Evolutionary conservation across 495 filamentous ascomycete genomes (phyloP), one percentile per base, ranked within the genome.

Genomic region (Trichoderma virens): DNA sequence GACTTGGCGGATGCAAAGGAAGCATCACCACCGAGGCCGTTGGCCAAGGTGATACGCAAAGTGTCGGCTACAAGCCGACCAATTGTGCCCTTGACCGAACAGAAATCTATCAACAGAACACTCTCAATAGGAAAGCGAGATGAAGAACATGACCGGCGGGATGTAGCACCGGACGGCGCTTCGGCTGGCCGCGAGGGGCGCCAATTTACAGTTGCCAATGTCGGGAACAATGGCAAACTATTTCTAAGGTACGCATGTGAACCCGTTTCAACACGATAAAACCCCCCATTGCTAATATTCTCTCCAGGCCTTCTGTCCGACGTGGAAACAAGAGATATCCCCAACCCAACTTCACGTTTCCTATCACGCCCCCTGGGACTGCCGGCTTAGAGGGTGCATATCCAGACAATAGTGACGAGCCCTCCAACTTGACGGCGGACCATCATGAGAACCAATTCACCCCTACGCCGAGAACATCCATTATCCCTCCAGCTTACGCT

Each of bases 121-220:
- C 56, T 39, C 20, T 70, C 45, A 30, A 64, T 3, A 11, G 27
- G 45, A 51, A 72, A 74, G 60, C 68, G 72, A 54, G 74, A 75
- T 38, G 35, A 43, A 13, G 72, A 72, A 9, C 64, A 70, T 25
- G 77, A 77, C 39, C 81, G 77, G 69, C 77, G 72, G 71, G 79
- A 80, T 35, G 71, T 83, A 61, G 71, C 79, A 5, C 79, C 78
- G 5, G 82, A 85, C 61, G 79, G 78, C 41, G 72, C 73, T 28
- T 79, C 76, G 23, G 79, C 75, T n/a, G 82, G 82, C 9, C 75
- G 81, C 66, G 81, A 82, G 76, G 90, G 87, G 30, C 82, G 90
- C 60, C 89, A 94, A 70, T 98, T 97, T 74, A 90, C 91, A 11
- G 93, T 97, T 64, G 92, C 90, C 28, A 97, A 96, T 77, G 89